A percentile compares a stretch with the other conserved stretches of the same genome.
phyloP scores from a whole-genome alignment of 345 rosid species.

The Mangifera indica region DNA sequence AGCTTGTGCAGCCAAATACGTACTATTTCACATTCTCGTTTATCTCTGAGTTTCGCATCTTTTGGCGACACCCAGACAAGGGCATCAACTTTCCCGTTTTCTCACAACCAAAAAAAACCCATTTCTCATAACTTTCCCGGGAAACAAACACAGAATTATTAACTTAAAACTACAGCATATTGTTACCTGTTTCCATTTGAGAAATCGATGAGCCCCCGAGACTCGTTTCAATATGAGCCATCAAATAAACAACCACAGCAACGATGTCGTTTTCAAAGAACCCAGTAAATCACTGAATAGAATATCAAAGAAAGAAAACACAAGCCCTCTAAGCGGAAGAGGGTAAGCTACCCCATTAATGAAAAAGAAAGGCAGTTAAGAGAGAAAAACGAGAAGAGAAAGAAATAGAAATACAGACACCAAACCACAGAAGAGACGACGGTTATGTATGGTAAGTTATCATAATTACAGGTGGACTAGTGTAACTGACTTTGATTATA shows the following conservation, averaged over 20 bases:
- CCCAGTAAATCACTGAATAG: neutral
- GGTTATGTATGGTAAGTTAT: conserved; percentile 28
- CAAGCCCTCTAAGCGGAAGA: conserved; percentile 22
- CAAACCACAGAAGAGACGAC: conserved; percentile 9
- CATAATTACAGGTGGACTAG: conserved; percentile 11
- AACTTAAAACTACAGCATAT: conserved; percentile 4
- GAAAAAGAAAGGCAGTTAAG: conserved; percentile 26
- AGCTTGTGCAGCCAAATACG: neutral
- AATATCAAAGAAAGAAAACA: neutral
- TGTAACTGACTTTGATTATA: conserved; percentile 26
- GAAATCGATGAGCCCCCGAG: conserved; percentile 32
- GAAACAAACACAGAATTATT: conserved; percentile 17
- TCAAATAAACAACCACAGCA: conserved; percentile 23
- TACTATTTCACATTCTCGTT: conserved; percentile 7
- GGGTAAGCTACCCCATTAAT: conserved; percentile 43
- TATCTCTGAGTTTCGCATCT: conserved; percentile 1
- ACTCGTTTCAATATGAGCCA: conserved; percentile 48
- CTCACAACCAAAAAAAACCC: neutral
- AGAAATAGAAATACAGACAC: neutral
- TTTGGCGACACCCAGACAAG: conserved; percentile 25
- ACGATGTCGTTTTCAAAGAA: conserved; percentile 8
- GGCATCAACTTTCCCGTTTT: conserved; percentile 12
- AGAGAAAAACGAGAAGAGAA: neutral
- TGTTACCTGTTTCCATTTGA: conserved; percentile 37
- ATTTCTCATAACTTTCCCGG: neutral